Conservation (phyloP, 73 alveolate species). For the Symbiodinium natans region DNA sequence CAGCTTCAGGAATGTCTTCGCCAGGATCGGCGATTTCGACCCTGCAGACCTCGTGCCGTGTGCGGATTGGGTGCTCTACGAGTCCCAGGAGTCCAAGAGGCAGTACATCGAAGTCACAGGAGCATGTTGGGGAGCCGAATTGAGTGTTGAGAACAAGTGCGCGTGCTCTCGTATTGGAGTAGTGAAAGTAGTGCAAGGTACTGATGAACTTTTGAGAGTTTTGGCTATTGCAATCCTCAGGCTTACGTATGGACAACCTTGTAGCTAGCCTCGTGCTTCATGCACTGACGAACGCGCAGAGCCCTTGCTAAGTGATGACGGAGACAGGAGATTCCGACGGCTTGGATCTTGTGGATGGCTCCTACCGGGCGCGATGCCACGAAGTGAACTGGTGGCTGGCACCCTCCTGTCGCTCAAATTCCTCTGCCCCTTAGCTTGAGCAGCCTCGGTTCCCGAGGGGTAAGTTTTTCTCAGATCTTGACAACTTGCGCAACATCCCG, state of each 20-base stretch:
- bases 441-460: too few species aligned
- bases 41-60: not conserved
- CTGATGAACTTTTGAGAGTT: too few species aligned
- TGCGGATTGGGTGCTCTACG: not conserved
- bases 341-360: not conserved
- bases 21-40: not conserved
- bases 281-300: too few species aligned
- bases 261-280: too few species aligned
- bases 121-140: not conserved
- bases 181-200: not conserved
- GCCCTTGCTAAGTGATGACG: too few species aligned
- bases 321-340: not conserved
- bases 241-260: not conserved
- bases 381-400: not conserved
- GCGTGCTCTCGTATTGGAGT: not conserved
- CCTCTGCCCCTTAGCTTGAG: not conserved
- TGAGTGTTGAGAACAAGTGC: not conserved
- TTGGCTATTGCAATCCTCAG: not conserved
- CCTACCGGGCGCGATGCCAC: not conserved
- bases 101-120: slow-evolving; percentile 7
- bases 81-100: not conserved
- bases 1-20: not conserved
- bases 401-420: not conserved
- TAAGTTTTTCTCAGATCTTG: too few species aligned
- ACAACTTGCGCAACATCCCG: too few species aligned